Base-by-base conservation (phyloP, 176 grass and related monocot species). In the Alloteropsis semialata region DNA sequence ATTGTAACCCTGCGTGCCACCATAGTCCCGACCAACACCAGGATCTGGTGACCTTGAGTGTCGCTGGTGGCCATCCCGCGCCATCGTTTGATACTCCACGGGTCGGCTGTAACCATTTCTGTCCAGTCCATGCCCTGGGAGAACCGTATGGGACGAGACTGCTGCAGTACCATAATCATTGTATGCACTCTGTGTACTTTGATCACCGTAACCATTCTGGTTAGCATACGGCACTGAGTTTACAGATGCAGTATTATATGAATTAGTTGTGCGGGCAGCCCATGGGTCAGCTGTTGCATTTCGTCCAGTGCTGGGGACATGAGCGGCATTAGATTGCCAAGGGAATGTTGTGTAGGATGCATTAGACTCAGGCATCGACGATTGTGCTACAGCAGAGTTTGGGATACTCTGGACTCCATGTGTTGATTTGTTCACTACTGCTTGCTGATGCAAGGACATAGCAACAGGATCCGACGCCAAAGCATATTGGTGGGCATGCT, bases 261-360 rank as follows among this genome's bases (percentile, higher is more conserved):
- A 57, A 72, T 51, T 78, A 62, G 76, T 88, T 19, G 48, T 6
- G 33, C 16, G 69, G 29, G 19, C 46, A 19, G 83, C 33, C 85
- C 85, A 82, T n/a, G 32, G 78, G 45, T 91, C 84, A 84, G 84
- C 59, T 18, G 81, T 59, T 34, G 76, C 24, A 8, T 69, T 80
- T 33, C 65, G 86, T 19, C 76, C 69, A 22, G 42, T 56, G 49
- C 10, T 36, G 74, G 41, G 49, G 5, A 60, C 36, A 66, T 25
- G 79, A 19, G 74, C 74, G 46, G 60, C 56, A 87, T 19, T 76
- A 56, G 84, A 60, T 36, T 82, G 83, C 93, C 93, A 96, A 44
- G 91, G 6, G 1, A 68, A 5, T 82, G 74, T 29, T 48, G 82
- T 42, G 54, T 78, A 42, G 44, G 81, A 75, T n/a, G 77, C 77